Evolutionary conservation across 2,329 filamentous ascomycete species (phyloP).

Genomic region (Pseudogymnoascus sp.): DNA sequence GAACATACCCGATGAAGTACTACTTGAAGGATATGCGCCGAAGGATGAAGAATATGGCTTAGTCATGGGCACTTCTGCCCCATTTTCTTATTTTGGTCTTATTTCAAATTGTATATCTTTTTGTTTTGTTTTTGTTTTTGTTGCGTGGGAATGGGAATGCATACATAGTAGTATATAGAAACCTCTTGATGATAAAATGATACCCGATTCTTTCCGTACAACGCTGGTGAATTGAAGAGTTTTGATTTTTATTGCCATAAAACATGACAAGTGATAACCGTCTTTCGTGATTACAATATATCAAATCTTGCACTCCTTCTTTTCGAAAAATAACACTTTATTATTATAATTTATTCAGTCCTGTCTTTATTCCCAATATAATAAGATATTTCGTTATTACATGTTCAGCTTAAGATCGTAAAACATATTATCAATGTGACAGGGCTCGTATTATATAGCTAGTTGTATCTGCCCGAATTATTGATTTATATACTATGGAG

Average conservation of each 20-base stretch:
- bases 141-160: not conserved
- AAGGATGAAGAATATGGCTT: not conserved
- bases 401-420: not conserved
- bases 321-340: too few species aligned
- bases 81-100: not conserved
- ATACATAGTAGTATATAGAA: not conserved
- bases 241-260: not conserved
- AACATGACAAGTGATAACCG: not conserved
- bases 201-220: not conserved
- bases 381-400: not conserved
- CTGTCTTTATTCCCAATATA: too few species aligned
- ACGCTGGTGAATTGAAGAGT: not conserved
- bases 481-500: slow-evolving; percentile 4
- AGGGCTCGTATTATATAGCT: not conserved
- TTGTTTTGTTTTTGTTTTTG: not conserved
- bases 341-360: too few species aligned
- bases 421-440: not conserved
- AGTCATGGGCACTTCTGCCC: not conserved
- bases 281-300: too few species aligned
- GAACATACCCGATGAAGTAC: slow-evolving; percentile 19
- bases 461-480: not conserved
- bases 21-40: slow-evolving; percentile 24
- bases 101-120: not conserved
- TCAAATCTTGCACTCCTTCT: too few species aligned
- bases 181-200: not conserved